These are phyloP conservation scores for Mortierella sp. DNA, from an alignment of 371 early-diverging fungal genomes.

Conservation along the genomic window DNA sequence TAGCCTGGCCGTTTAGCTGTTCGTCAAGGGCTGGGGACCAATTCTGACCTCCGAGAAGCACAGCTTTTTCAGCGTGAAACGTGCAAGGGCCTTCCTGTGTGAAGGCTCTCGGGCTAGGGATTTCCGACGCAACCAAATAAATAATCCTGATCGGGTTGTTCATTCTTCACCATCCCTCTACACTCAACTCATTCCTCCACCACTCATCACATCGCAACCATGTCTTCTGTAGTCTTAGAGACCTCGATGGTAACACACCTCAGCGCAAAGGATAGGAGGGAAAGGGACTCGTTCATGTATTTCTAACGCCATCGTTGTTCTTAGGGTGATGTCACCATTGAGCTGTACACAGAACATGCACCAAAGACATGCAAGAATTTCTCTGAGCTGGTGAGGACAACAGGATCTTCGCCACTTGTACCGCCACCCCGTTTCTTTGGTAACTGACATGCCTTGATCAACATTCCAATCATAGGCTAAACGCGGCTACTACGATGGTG, in stretches of 20 bases:
- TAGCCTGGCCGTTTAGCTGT: no score
- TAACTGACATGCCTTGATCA: background rate
- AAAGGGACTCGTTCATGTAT: background rate
- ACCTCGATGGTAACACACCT: conserved; percentile 62
- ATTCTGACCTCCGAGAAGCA: no score
- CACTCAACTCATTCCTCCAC: no score
- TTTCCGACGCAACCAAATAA: no score
- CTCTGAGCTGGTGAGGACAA: conserved; percentile 67
- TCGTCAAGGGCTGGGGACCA: no score
- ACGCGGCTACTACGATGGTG: conserved; percentile 74
- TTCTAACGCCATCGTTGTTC: background rate
- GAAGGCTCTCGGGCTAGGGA: no score
- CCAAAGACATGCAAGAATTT: conserved; percentile 84
- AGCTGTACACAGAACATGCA: conserved; percentile 79
- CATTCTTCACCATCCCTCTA: no score
- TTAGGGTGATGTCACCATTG: conserved; percentile 71
- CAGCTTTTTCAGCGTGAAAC: no score
- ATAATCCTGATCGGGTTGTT: no score
- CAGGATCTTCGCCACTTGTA: no score
- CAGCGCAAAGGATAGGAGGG: background rate
- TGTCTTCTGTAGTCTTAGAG: conserved; percentile 64
- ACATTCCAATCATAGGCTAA: conserved; percentile 59
- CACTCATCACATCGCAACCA: background rate
- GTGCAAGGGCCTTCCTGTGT: no score
- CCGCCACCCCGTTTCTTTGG: background rate